phyloP scores from a whole-genome alignment of 768 basidiomycete species.

The Psilocybe tampanensis region DNA sequence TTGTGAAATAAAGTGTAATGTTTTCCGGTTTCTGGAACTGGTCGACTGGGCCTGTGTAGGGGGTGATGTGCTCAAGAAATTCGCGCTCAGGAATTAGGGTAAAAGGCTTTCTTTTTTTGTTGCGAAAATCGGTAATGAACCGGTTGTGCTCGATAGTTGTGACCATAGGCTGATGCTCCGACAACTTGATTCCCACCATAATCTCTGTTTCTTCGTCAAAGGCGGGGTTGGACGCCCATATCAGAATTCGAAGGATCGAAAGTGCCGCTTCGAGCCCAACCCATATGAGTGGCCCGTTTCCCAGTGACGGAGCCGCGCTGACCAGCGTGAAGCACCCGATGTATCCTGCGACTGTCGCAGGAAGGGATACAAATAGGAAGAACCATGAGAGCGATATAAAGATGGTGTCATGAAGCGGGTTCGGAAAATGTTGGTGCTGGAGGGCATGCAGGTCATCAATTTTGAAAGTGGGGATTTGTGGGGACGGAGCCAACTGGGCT shows the following conservation, averaged over 20 bases:
- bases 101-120: background rate
- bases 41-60: background rate
- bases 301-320: background rate
- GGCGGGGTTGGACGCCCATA: constrained; percentile 15
- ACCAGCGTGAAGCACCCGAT: constrained; percentile 14
- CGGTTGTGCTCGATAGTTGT: background rate
- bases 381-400: background rate
- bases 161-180: background rate
- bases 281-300: constrained; percentile 8
- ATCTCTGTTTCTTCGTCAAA: constrained; percentile 4
- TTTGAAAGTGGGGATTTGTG: background rate
- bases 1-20: background rate
- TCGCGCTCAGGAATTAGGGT: background rate
- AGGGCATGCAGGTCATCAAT: no score
- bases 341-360: constrained; percentile 9
- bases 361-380: background rate
- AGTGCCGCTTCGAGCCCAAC: constrained; percentile 12
- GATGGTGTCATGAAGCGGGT: background rate
- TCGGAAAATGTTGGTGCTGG: no score
- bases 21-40: background rate
- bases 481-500: no score
- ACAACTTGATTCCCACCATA: background rate
- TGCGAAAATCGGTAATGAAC: background rate
- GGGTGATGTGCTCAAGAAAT: background rate
- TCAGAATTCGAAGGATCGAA: constrained; percentile 9